A percentile compares a stretch with the other conserved stretches of the same genome.
These are phyloP conservation scores for Serendipita sp. DNA, from an alignment of 768 basidiomycete genomes.

Conservation along the genomic window DNA sequence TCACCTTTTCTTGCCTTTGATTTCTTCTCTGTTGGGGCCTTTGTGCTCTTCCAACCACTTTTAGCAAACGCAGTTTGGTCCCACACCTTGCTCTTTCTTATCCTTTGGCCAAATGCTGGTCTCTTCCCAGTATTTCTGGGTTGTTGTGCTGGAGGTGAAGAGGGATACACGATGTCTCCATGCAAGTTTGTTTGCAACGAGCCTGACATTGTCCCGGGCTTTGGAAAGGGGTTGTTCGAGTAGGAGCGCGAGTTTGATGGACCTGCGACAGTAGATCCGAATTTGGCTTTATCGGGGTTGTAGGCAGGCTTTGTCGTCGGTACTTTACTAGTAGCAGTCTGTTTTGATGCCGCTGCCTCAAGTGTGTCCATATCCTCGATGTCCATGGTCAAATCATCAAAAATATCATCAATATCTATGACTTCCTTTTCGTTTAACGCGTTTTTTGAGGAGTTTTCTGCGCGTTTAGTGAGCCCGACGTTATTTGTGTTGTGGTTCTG, in stretches of 20 bases:
- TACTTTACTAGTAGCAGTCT: slow-evolving; percentile 7
- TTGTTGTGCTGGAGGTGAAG: neutral
- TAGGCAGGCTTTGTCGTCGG: neutral
- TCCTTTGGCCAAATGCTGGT: slow-evolving; percentile 32
- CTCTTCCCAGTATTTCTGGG: neutral
- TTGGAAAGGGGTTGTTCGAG: slow-evolving; percentile 7
- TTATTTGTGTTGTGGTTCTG: neutral
- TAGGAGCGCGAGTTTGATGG: neutral
- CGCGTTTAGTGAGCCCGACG: neutral
- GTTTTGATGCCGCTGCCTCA: neutral
- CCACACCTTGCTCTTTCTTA: slow-evolving; percentile 66
- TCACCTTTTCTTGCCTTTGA: slow-evolving; percentile 27
- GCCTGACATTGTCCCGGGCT: neutral
- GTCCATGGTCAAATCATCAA: neutral
- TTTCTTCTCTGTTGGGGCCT: slow-evolving; percentile 34
- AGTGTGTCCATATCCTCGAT: slow-evolving; percentile 7
- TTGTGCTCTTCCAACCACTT: slow-evolving; percentile 39
- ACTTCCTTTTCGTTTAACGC: neutral
- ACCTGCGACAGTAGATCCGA: neutral
- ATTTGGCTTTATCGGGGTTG: too few species aligned
- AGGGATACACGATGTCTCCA: slow-evolving; percentile 7
- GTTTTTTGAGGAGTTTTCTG: neutral
- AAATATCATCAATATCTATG: neutral
- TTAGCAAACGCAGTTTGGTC: slow-evolving; percentile 80
- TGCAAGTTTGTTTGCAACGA: slow-evolving; percentile 6